Base-by-base conservation (phyloP, 148 eudicot species). In the Polygonum aviculare region DNA sequence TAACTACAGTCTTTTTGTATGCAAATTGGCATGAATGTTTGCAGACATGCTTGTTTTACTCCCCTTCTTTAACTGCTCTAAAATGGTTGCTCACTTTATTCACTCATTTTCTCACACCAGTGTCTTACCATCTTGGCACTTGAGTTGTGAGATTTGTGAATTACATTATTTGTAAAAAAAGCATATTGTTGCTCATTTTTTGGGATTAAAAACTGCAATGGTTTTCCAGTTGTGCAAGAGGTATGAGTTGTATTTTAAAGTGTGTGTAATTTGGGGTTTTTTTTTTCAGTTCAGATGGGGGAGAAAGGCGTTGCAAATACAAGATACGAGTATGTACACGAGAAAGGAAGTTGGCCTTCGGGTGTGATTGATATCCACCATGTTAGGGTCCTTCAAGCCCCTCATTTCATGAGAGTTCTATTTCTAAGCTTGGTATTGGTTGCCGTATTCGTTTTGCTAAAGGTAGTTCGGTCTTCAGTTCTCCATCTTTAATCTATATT, bases 331-430 rank as follows among this genome's bases (percentile, higher is more conserved):
- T 91, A 91, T 69, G 65, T 71, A 45, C 88, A 88, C 60, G 89
- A 89, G 44, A 77, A 51, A 36, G 79, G 77, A 9, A 83, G 83
- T 41, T 81, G 79, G 55, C 78, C 83, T 69, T 72, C 84, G 63
- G 81, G 83, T 75, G 79, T 80, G 57, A 76, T 91, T 55, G 97
- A 91, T 77, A 79, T 83, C 55, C 92, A 91, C 80, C 88, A 84
- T 74, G 69, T 91, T 51, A 72, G 36, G 75, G 74, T 80, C 40
- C 77, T 47, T 72, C 69, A 77, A 22, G 82, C 38, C 18, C 82
- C 73, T 48, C 51, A 45, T 81, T 41, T 47, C 16, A 40, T 59
- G 83, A 50, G 39, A 74, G 22, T 18, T 63, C 60, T 74, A 55
- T 79, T 49, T 67, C 79, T 69, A 71, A 79, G 22, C 52, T 9